phyloP scores from a whole-genome alignment of 2,329 filamentous ascomycete genomes.

The Aspergillus pseudotamarii region DNA sequence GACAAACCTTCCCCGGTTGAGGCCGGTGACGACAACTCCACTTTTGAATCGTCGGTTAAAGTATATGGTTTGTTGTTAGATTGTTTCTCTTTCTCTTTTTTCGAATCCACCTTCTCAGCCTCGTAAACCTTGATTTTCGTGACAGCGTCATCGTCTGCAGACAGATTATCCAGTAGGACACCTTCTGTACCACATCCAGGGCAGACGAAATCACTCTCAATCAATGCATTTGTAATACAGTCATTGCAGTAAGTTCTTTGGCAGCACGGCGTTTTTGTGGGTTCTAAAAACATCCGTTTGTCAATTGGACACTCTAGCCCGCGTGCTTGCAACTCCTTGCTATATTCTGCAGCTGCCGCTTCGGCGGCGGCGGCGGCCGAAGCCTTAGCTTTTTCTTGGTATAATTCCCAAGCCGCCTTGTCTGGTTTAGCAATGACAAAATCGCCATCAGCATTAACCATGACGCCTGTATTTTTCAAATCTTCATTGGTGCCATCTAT shows the following conservation, averaged over 20 bases:
- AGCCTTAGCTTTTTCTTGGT: constrained; percentile 90
- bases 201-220: constrained; percentile 97
- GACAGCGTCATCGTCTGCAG: constrained; percentile 76
- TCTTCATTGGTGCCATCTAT: constrained; percentile 79
- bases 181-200: constrained; percentile 88
- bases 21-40: constrained; percentile 33
- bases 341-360: constrained; percentile 73
- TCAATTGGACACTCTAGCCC: constrained; percentile 94
- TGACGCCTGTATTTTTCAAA: constrained; percentile 81
- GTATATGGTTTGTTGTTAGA: constrained; percentile 22
- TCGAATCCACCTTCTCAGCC: constrained; percentile 52
- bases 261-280: constrained; percentile 99
- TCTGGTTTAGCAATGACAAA: constrained; percentile 97
- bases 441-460: constrained; percentile 97
- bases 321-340: constrained; percentile 83
- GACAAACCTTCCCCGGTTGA: constrained; percentile 36
- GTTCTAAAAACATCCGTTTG: constrained; percentile 97
- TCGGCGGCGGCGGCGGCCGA: constrained; percentile 80
- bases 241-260: constrained; percentile 98
- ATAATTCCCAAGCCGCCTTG: constrained; percentile 94
- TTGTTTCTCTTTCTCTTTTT: constrained; percentile 47
- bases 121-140: constrained; percentile 78
- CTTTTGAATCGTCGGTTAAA: constrained; percentile 17
- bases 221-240: constrained; percentile 98
- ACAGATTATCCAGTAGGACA: constrained; percentile 89